Conservation (phyloP, 208 protist species). For the Tritrichomonas foetus region DNA sequence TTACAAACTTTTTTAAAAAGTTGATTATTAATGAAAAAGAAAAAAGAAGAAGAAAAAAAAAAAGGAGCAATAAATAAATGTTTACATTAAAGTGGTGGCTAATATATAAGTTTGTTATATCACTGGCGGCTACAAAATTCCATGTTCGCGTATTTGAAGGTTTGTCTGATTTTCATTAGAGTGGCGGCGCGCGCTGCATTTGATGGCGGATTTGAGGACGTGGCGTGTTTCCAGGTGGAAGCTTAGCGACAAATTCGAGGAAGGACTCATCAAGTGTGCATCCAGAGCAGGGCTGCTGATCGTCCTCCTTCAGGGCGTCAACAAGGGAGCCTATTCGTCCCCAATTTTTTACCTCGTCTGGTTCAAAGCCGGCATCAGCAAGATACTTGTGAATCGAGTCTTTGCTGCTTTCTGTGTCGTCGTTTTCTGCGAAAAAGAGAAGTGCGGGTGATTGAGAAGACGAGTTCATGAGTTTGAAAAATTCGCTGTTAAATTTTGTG, state of each 20-base stretch:
- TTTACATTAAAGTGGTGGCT: too few relatives aligned
- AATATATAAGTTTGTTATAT: too few relatives aligned
- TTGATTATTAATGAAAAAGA: too few relatives aligned
- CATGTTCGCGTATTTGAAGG: too few relatives aligned
- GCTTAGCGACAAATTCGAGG: not conserved
- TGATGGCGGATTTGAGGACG: not conserved
- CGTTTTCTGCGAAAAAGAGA: not conserved
- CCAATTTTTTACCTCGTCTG: conserved; percentile 11
- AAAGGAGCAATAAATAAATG: too few relatives aligned
- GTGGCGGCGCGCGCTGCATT: not conserved
- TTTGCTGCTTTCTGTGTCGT: not conserved
- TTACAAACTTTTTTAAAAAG: too few relatives aligned
- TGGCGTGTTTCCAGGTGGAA: conserved; percentile 22
- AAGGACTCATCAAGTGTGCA: not conserved
- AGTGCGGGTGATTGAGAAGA: not conserved
- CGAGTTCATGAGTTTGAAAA: too few relatives aligned
- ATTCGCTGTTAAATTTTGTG: too few relatives aligned
- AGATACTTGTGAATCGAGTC: conserved; percentile 30
- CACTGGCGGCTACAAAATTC: too few relatives aligned
- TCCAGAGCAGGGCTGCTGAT: not conserved
- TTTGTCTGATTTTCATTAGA: too few relatives aligned
- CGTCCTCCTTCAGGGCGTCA: conserved; percentile 18
- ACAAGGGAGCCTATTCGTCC: not conserved
- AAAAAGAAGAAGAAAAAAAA: too few relatives aligned
- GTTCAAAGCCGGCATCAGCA: not conserved